Conservation (phyloP, 768 basidiomycete species). For the Punctularia strigosozonata region DNA sequence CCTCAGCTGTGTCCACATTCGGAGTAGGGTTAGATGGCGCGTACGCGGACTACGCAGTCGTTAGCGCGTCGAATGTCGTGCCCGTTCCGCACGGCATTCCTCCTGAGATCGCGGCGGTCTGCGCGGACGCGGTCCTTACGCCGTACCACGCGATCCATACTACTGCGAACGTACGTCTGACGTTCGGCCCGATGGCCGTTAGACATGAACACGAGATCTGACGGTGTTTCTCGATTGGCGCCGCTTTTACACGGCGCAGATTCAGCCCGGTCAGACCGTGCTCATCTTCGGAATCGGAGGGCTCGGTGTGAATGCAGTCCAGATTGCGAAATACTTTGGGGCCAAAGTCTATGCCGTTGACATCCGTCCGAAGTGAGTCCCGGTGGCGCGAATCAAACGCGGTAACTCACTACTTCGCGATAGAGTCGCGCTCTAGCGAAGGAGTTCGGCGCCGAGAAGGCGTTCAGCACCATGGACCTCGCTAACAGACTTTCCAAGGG, state of each 20-base stretch:
- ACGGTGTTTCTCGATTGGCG: no score
- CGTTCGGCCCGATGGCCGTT: no score
- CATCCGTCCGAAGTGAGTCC: no score
- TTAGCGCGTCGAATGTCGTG: not conserved
- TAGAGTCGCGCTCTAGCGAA: slow-evolving; percentile 12
- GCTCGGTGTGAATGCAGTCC: slow-evolving; percentile 3
- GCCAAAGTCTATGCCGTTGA: slow-evolving; percentile 16
- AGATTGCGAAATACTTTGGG: slow-evolving; percentile 13
- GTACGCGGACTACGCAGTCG: not conserved
- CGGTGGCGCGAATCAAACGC: no score
- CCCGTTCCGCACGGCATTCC: not conserved
- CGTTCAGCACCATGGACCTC: slow-evolving; percentile 10
- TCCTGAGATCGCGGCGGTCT: not conserved
- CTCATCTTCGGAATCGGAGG: not conserved
- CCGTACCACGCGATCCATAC: not conserved
- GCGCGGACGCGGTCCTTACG: not conserved
- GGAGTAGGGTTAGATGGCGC: not conserved
- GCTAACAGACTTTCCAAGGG: slow-evolving; percentile 3
- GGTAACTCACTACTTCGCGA: slow-evolving; percentile 11
- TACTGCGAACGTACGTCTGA: not conserved
- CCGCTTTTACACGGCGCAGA: no score
- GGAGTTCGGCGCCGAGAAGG: slow-evolving; percentile 12
- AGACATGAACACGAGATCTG: no score
- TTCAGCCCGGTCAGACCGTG: no score
- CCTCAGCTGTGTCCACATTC: not conserved